Base-by-base conservation (phyloP, 23 red algal genomes). In the Gracilaria gracilis region DNA sequence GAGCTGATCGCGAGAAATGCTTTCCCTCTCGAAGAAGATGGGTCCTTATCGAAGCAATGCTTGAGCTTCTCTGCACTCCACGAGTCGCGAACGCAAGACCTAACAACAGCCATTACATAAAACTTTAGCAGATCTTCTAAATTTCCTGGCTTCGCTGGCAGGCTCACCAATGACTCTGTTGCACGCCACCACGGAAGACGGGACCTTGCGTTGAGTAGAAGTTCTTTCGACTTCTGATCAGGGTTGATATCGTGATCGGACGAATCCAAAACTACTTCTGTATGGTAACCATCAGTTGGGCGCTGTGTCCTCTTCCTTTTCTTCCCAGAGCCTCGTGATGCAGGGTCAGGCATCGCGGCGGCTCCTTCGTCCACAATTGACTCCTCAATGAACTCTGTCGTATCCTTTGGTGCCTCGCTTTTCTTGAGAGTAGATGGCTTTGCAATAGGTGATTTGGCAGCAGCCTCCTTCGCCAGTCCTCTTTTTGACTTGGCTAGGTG, bases 141-240 rank as follows among this genome's bases (percentile, higher is more conserved):
- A 20, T 84, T 84, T 17, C 17, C 35, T 49, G 29, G 80, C 14
- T 37, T 51, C 15, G 40, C 29, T 5, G 80, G 55, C 1, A 59
- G 32, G 40, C 48, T 36, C 9, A 65, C 40, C 7, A 51, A 31
- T 58, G 80, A 84, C 27, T 65, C 55, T 37, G 57, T 49, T 11
- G 80, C 28, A n/a, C 80, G 80, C 80, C 80, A 84, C 80, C 80
- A 84, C 57, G 80, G 80, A 14, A 84, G 80, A 34, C 57, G 54
- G 5, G 80, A 29, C 31, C 51, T 79, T 51, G 25, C 16, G 40
- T 57, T 57, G 32, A 69, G 64, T 69, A 36, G 38, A 9, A 69
- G 28, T 37, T 69, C 64, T 17, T 38, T 36, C 9, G 64, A 36
- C 29, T 38, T 69, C 37, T 69, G 64, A 69, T 28, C 16, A 36